These are phyloP conservation scores for Suillus alpinus DNA, from an alignment of 768 basidiomycete genomes.

Conservation along the genomic window DNA sequence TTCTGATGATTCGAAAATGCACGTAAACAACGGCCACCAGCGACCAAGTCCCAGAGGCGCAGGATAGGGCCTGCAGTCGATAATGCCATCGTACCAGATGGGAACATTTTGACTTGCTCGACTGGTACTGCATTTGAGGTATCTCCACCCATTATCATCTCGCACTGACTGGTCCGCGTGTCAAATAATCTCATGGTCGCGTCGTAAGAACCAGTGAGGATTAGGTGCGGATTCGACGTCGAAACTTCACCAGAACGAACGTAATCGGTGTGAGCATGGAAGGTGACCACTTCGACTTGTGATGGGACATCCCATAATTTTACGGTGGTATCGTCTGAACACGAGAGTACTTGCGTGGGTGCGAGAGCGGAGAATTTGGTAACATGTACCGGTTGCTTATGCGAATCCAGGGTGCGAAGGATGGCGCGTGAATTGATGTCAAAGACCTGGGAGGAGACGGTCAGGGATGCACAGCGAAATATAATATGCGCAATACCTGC, in stretches of 20 bases:
- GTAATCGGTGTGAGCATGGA: slow-evolving; percentile 89
- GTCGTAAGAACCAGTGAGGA: slow-evolving; percentile 95
- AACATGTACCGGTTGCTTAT: slow-evolving; percentile 96
- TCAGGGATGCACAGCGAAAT: slow-evolving; percentile 5
- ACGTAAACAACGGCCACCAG: slow-evolving; percentile 83
- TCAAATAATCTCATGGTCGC: slow-evolving; percentile 88
- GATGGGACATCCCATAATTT: slow-evolving; percentile 95
- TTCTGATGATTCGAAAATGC: slow-evolving; percentile 98
- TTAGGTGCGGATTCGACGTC: slow-evolving; percentile 73
- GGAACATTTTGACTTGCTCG: slow-evolving; percentile 91
- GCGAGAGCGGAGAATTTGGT: slow-evolving; percentile 84
- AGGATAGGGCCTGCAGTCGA: slow-evolving; percentile 91
- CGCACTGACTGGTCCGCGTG: slow-evolving; percentile 75
- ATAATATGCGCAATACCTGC: slow-evolving; percentile 40
- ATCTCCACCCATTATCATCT: slow-evolving; percentile 70
- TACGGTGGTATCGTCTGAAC: slow-evolving; percentile 94
- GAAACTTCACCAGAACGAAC: slow-evolving; percentile 92
- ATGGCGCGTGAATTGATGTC: slow-evolving; percentile 93
- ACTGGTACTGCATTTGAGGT: slow-evolving; percentile 52
- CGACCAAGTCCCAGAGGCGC: slow-evolving; percentile 92
- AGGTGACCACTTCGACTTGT: slow-evolving; percentile 73
- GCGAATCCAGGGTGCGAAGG: slow-evolving; percentile 85
- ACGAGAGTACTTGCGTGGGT: slow-evolving; percentile 85
- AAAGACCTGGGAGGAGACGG: slow-evolving; percentile 60
- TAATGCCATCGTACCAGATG: slow-evolving; percentile 80